Evolutionary conservation across 495 filamentous ascomycete species (phyloP).

Genomic region (Neurospora sp.): DNA sequence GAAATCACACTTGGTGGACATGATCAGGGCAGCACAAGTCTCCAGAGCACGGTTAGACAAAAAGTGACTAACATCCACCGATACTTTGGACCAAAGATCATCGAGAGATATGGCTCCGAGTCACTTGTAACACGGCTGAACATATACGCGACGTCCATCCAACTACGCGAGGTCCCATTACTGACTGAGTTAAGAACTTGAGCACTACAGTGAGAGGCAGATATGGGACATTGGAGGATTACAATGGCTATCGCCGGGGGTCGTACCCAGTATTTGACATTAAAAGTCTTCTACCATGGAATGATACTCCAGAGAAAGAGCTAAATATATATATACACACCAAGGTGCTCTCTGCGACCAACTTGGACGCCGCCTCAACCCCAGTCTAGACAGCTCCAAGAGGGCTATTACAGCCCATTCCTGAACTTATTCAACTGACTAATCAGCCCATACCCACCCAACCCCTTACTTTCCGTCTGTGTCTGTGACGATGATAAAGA

Average conservation of each 20-base stretch:
- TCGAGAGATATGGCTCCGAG: neutral
- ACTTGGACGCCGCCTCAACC: neutral
- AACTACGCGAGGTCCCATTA: neutral
- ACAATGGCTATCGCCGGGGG: neutral
- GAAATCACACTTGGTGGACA: neutral
- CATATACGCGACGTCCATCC: neutral
- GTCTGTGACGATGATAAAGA: neutral
- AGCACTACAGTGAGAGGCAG: neutral
- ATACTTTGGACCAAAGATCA: neutral
- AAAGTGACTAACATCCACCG: neutral
- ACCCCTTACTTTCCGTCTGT: conserved; percentile 23
- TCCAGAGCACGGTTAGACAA: neutral
- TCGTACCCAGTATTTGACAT: neutral
- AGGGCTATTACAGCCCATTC: conserved; percentile 49
- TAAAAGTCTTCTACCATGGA: neutral
- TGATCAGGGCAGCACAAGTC: neutral
- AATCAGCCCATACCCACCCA: conserved; percentile 64
- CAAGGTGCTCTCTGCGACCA: neutral
- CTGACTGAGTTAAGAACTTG: neutral
- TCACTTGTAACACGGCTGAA: neutral
- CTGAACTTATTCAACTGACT: conserved; percentile 70
- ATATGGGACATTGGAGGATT: neutral
- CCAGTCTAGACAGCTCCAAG: neutral
- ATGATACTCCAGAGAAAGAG: neutral
- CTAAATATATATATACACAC: neutral